Base-by-base conservation (phyloP, 2,329 filamentous ascomycete species). In the Fusarium miscanthi region DNA sequence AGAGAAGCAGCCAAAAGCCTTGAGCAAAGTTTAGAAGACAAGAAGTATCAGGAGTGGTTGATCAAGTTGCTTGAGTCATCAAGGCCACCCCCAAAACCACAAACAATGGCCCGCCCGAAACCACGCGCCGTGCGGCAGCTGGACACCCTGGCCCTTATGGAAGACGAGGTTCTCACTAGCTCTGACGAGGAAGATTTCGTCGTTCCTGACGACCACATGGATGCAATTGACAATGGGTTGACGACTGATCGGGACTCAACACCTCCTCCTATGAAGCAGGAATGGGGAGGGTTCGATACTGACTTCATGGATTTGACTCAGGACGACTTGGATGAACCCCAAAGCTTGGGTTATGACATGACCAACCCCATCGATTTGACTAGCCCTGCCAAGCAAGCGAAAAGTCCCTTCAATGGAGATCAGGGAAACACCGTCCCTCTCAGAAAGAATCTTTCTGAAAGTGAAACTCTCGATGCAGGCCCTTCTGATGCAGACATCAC, bases 11-110 rank as follows among this genome's bases (percentile, higher is more conserved):
- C 90, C 53, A 80, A 82, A 16, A 86, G 82, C 40, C 82, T 97
- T 60, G 90, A 95, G 66, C 82, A 85, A 8, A 94, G 86, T 7
- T 81, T 97, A 2, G 86, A 88, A 40, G 87, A 92, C 60, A 87
- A 88, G 53, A 83, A 91, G 75, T 80, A 88, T 42, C 78, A 86
- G 13, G 76, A 78, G 12, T 91, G 88, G 88, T 78, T 84, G 6
- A 82, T 87, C n/a, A 72, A 79, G 11, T 73, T 87, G 30, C 81
- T 90, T 8, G 80, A 81, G 42, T 82, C 82, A 23, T 83, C 81
- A 10, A 48, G 63, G 19, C 81, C 81, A 51, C 85, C 85, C 1
- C 79, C 82, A 6, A 85, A 82, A 57, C 78, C 77, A 17, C 71
- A 76, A 21, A 66, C 63, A 0, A 45, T 78, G 16, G 74, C 80